Evolutionary conservation across 148 eudicot species (phyloP).

Genomic region (Silene latifolia): DNA sequence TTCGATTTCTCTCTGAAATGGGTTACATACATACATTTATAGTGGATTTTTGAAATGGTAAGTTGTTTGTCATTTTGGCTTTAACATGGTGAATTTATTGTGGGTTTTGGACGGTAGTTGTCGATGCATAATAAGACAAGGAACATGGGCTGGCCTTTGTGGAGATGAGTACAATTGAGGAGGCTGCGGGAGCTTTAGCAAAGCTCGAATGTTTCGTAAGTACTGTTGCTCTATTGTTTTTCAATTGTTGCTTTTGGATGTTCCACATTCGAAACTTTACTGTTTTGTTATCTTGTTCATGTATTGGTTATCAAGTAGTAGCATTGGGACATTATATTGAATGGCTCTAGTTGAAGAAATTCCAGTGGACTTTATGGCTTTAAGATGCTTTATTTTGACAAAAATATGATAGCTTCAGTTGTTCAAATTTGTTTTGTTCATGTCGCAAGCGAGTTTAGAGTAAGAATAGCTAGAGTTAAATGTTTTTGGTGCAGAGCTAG

Average conservation of each 20-base stretch:
- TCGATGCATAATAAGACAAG: constrained; percentile 69
- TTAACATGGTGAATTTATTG: constrained; percentile 7
- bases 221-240: not conserved
- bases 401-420: too few species aligned
- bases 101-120: constrained; percentile 38
- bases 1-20: too few species aligned
- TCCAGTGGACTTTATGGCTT: too few species aligned
- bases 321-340: too few species aligned
- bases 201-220: constrained; percentile 75
- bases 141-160: constrained; percentile 91
- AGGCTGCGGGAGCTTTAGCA: constrained; percentile 59
- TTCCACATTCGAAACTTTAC: not conserved
- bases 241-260: not conserved
- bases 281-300: not conserved
- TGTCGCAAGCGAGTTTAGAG: not conserved
- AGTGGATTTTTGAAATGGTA: too few species aligned
- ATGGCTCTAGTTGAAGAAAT: not conserved
- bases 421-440: not conserved
- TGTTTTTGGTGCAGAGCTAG: too few species aligned
- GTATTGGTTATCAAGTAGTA: not conserved
- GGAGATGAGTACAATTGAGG: too few species aligned
- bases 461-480: too few species aligned
- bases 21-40: too few species aligned
- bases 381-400: too few species aligned
- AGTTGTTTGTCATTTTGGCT: not conserved